Evolutionary conservation across 257 asterid genomes (phyloP), one percentile per base, ranked within the genome.

Genomic region (Gentiana straminea): DNA sequence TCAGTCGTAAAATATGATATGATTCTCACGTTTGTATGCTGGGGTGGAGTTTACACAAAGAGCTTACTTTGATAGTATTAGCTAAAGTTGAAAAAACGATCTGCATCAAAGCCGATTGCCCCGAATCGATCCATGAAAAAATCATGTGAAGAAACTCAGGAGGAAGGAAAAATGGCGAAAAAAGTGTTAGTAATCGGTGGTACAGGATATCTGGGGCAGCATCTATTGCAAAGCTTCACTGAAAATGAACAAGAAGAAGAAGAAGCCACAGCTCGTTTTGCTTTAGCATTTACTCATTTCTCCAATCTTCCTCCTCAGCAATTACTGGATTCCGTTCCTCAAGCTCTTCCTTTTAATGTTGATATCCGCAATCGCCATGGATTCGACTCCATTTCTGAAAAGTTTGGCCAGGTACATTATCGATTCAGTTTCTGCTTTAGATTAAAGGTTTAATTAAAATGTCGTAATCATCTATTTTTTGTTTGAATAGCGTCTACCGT

Each of bases 171-270:
- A 60, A 57, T 60, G 73, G 64, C 78, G 75, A 87, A 78, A 72
- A 79, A 77, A 56, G 76, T 92, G 67, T 61, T 92, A 59, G 64
- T 87, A 4, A 77, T 79, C 9, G 98, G 98, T 45, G 97, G 98
- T 66, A 81, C 93, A 7, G 98, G 98, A 53, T 91, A 87, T 79
- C 73, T 91, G 71, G 98, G 98, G 12, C 97, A 87, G 73, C 98
- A 91, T 49, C 84, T 91, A 41, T 49, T 87, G 36, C 90, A 75
- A 64, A 79, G 81, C 10, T 74, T 91, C 58, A 34, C 67, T 5
- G 59, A 60, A 13, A 59, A 45, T 58, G 65, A 69, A 13, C 61
- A 68, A 36, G 44, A 39, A 41, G 46, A 68, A 36, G 44, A 39
- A 41, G 46, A 41, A 41, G 7, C 46, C 7, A 51, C 65, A 35